Base-by-base conservation (phyloP, 306 rosid species). In the Neltuma alba region DNA sequence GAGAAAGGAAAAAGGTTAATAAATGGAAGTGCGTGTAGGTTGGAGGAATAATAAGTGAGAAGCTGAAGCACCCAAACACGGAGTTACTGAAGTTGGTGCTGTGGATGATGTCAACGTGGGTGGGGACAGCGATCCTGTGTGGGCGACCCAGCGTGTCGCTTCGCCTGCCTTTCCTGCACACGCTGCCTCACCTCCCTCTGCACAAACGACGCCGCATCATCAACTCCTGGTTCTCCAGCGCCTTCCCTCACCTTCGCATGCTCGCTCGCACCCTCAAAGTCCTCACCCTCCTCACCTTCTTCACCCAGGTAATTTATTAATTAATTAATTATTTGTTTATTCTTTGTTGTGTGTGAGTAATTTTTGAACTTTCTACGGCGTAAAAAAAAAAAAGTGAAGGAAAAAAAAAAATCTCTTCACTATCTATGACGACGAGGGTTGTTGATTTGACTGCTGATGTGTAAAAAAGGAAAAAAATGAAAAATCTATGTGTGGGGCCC, bases 221-320 rank as follows among this genome's bases (percentile, higher is more conserved):
- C 14, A 6, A 44, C 1, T 85, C 89, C 0, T 88, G 91, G 92
- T 83, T 96, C 38, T 81, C 44, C 10, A 84, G 94, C 69, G 86
- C 9, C 62, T 63, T 89, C 41, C 54, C 16, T 44, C 90, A 72
- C 20, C 84, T 84, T 0, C 85, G 90, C 18, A 78, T 89, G 89
- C 42, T 91, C 0, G 79, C 75, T 86, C 83, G 63, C 42, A 60
- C 90, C 70, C 3, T 87, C 50, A 93, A 93, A 79, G 67, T 93
- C 52, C 86, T 93, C 82, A 81, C 84, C 67, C 89, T 84, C 20
- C 85, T 84, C 0, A 67, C 79, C 44, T 93, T 86, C 89, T 93
- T 89, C 86, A 87, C 93, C 77, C 97, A 93, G 94, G 97, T 91
- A n/a, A n/a, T n/a, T n/a, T n/a, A n/a, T n/a, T n/a, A n/a, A n/a